A percentile compares a stretch with the other conserved stretches of the same genome.
These are phyloP conservation scores for Dalbergia oliveri DNA, from an alignment of 306 rosid species.

Conservation along the genomic window DNA sequence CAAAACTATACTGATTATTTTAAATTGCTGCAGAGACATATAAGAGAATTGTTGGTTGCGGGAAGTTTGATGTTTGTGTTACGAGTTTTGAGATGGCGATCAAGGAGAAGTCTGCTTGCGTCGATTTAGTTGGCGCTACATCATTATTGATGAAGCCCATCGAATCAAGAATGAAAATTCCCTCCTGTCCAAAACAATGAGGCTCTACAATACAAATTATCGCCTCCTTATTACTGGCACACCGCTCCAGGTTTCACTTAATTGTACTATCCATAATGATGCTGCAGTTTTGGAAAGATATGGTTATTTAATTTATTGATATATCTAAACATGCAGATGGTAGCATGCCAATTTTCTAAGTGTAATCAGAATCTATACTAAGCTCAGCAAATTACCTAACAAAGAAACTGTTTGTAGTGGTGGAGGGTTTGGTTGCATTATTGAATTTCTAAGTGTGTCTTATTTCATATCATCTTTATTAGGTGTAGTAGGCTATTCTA, in stretches of 20 bases:
- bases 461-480: background rate
- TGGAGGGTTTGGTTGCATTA: conserved; percentile 14
- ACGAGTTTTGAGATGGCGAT: conserved; percentile 99
- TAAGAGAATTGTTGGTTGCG: conserved; percentile 91
- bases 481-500: background rate
- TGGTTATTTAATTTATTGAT: conserved; percentile 1
- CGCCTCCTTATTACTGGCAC: conserved; percentile 98
- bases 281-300: background rate
- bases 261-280: conserved; percentile 10
- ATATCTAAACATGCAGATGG: conserved; percentile 15
- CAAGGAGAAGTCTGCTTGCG: conserved; percentile 92
- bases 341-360: conserved; percentile 24
- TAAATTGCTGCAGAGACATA: conserved; percentile 71
- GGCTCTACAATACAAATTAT: conserved; percentile 85
- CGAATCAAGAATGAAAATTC: conserved; percentile 99
- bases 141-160: conserved; percentile 98
- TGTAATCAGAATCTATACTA: background rate
- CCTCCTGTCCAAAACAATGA: conserved; percentile 95
- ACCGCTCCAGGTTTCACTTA: conserved; percentile 85
- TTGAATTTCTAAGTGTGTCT: conserved; percentile 15
- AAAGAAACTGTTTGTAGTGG: conserved; percentile 26
- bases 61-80: conserved; percentile 96
- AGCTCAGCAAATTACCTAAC: conserved; percentile 9
- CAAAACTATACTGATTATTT: conserved; percentile 5
- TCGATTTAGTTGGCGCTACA: conserved; percentile 99